Conservation (phyloP, 1,284 basidiomycete species). For the Takashimella tepidaria region DNA sequence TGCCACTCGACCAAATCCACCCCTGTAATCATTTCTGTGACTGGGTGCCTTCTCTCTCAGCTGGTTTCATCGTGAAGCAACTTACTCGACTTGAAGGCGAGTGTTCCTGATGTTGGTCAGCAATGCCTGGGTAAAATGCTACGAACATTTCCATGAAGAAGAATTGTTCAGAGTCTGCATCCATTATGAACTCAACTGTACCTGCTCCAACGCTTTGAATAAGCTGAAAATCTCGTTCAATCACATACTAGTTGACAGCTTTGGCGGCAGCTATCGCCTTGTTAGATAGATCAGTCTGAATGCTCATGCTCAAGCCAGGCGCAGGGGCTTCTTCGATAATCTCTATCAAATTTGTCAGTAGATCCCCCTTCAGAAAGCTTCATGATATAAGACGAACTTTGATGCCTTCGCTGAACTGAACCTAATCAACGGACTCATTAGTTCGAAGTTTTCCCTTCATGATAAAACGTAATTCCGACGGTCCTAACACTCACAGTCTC, state of each 20-base stretch:
- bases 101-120: constrained; percentile 63
- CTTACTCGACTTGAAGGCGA: constrained; percentile 75
- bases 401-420: constrained; percentile 86
- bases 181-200: constrained; percentile 90
- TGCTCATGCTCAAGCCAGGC: constrained; percentile 68
- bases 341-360: constrained; percentile 29
- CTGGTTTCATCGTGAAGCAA: background rate
- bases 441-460: no score
- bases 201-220: constrained; percentile 65
- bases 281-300: constrained; percentile 71
- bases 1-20: constrained; percentile 94
- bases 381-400: constrained; percentile 51
- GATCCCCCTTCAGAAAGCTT: background rate
- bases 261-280: constrained; percentile 88
- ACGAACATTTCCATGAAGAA: constrained; percentile 85
- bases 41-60: constrained; percentile 62
- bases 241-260: constrained; percentile 68
- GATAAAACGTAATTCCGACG: no score
- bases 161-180: constrained; percentile 75
- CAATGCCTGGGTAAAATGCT: constrained; percentile 2
- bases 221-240: background rate
- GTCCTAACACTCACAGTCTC: no score
- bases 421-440: no score
- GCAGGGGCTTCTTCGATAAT: constrained; percentile 69
- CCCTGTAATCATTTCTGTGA: constrained; percentile 92